Conservation (phyloP, 108 stramenopile species). For the Asterionellopsis glacialis region DNA sequence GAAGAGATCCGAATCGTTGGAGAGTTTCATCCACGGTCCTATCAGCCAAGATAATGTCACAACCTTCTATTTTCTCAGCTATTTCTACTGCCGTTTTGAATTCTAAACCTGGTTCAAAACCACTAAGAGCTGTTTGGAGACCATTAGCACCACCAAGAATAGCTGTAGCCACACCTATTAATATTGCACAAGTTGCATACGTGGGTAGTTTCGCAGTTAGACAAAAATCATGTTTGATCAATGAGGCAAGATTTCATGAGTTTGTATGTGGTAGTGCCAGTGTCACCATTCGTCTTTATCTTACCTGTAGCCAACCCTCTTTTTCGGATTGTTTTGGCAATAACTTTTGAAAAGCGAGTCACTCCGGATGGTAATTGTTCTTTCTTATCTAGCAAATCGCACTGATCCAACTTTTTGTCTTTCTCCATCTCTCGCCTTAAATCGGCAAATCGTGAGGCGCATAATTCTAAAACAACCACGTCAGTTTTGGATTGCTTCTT, state of each 20-base stretch:
- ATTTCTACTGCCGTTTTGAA: constrained; percentile 29
- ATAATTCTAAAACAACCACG: constrained; percentile 33
- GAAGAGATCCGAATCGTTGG: constrained; percentile 25
- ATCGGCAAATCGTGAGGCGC: constrained; percentile 31
- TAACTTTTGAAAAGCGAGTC: constrained; percentile 17
- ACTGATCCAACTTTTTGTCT: neutral
- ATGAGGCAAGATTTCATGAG: too few relatives aligned
- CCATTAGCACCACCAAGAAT: constrained; percentile 25
- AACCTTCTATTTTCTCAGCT: constrained; percentile 3
- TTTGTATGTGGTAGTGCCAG: too few relatives aligned
- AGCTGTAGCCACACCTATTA: constrained; percentile 24
- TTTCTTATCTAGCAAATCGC: too few relatives aligned
- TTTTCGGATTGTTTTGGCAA: constrained; percentile 9
- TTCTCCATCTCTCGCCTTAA: constrained; percentile 17
- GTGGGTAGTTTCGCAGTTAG: too few relatives aligned
- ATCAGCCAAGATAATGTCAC: constrained; percentile 40
- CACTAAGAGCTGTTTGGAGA: constrained; percentile 25
- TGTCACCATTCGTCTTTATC: too few relatives aligned
- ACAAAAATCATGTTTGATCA: too few relatives aligned
- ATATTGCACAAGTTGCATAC: too few relatives aligned
- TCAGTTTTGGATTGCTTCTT: constrained; percentile 6
- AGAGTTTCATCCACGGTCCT: constrained; percentile 37
- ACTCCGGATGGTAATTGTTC: constrained; percentile 6
- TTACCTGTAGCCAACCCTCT: constrained; percentile 19
- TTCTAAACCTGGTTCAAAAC: constrained; percentile 40